Evolutionary conservation across 1,139 yeast genomes (phyloP), one percentile per base, ranked within the genome.

Genomic region (Nakaseomyces kungkrabaensis): DNA sequence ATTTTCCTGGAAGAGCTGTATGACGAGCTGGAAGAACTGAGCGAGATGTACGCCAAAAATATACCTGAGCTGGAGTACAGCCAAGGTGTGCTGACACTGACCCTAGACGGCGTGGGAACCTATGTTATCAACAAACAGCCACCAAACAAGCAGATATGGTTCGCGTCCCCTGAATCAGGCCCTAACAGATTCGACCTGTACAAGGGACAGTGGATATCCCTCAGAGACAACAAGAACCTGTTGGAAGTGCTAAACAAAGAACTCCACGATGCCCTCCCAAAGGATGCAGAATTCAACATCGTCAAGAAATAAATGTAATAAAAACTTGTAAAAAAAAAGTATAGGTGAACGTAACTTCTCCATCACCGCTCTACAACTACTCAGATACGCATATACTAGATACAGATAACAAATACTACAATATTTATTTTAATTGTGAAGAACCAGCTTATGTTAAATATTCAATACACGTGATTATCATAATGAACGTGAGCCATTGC

Each of bases 121-220:
- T 89, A 89, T 65, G 95, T 89, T 34, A 81, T 90, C 59, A 90
- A 89, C 70, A 87, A 87, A 63, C 96, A 90, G 68, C 96, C 97
- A 1, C 95, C 96, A 2, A 89, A 87, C 67, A 83, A 84, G 67
- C 97, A 89, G 66, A 82, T 89, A 41, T 89, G 97, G 97, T 75
- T 88, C 49, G 81, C 94, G 53, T 85, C 95, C 40, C 97, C 97
- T 0, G 62, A 86, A 4, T 85, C 94, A n/a, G 97, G 97, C 0
- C 97, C 97, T 10, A 86, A 87, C 62, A 70, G 87, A 50, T 74
- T 78, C 61, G 89, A 82, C 62, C 72, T 74, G 57, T 71, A 79
- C 44, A 68, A 72, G 33, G 80, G 81, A 5, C 68, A 70, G 51
- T 82, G 90, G 90, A 64, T 76, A 27, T 78, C 84, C 1, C 68